Conservation (phyloP, 1,139 yeast genomes). For the Geotrichum europaeum region DNA sequence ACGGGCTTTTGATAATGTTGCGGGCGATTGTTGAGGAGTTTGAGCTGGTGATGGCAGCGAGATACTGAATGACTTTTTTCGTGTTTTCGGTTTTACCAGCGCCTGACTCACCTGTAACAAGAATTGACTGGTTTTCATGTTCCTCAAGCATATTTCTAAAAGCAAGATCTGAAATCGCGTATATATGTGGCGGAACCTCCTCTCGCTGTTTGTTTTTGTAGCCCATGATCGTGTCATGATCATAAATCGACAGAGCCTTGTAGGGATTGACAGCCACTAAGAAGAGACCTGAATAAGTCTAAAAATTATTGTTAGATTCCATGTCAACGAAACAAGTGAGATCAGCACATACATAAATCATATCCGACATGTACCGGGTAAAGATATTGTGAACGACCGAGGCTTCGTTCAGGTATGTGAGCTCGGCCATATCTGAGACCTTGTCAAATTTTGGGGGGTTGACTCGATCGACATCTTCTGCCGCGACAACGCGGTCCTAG, state of each 20-base stretch:
- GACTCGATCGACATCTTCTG: constrained; percentile 49
- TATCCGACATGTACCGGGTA: constrained; percentile 60
- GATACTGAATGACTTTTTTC: constrained; percentile 88
- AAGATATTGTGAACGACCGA: constrained; percentile 78
- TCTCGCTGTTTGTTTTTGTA: constrained; percentile 47
- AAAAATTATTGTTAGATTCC: constrained; percentile 9
- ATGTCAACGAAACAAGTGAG: neutral
- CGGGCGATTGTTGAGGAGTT: constrained; percentile 18
- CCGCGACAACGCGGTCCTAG: constrained; percentile 40
- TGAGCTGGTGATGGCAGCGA: constrained; percentile 53
- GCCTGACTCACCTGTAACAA: constrained; percentile 97
- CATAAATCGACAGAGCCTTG: constrained; percentile 68
- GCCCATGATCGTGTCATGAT: constrained; percentile 47
- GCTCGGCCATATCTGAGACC: constrained; percentile 92
- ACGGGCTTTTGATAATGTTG: neutral
- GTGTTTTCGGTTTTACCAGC: constrained; percentile 98
- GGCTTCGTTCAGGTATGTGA: constrained; percentile 92
- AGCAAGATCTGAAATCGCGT: constrained; percentile 85
- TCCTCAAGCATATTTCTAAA: constrained; percentile 67
- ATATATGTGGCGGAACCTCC: constrained; percentile 70
- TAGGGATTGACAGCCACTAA: constrained; percentile 96
- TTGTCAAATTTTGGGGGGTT: constrained; percentile 89
- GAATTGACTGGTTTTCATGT: constrained; percentile 74
- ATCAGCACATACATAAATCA: constrained; percentile 53
- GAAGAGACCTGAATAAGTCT: constrained; percentile 74